These are phyloP conservation scores for Kazachstania sp. DNA, from an alignment of 1,139 yeast genomes.

Conservation along the genomic window DNA sequence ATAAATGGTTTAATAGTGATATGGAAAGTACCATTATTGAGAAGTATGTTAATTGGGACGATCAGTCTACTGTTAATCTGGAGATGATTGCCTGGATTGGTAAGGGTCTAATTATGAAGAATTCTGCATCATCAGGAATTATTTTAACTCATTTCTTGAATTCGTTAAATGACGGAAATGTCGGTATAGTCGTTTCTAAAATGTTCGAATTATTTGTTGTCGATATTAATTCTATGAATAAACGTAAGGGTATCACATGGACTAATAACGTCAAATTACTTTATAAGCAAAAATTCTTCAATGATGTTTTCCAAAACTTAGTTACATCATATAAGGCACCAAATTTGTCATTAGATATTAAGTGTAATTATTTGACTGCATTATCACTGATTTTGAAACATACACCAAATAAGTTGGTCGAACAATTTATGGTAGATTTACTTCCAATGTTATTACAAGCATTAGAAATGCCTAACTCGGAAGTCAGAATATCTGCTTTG, in stretches of 20 bases:
- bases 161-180: conserved; percentile 30
- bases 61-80: conserved; percentile 25
- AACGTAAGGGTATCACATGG: conserved; percentile 42
- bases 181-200: conserved; percentile 39
- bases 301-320: conserved; percentile 43
- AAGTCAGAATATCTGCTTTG: conserved; percentile 53
- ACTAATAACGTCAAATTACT: conserved; percentile 55
- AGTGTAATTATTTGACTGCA: conserved; percentile 51
- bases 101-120: conserved; percentile 59
- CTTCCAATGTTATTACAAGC: conserved; percentile 69
- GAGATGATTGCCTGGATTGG: conserved; percentile 62
- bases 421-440: conserved; percentile 52
- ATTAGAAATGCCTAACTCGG: conserved; percentile 40
- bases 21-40: conserved; percentile 1
- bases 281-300: conserved; percentile 73
- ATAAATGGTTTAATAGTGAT: conserved; percentile 36
- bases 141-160: conserved; percentile 34
- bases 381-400: conserved; percentile 60
- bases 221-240: conserved; percentile 54
- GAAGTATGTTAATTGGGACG: conserved; percentile 11
- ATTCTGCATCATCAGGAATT: conserved; percentile 41
- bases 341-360: conserved; percentile 22
- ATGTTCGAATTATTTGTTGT: conserved; percentile 57
- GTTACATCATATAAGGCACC: conserved; percentile 34
- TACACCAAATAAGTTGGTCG: conserved; percentile 52